Conservation (phyloP, 208 protist genomes). For the Trypanosoma grayi region DNA sequence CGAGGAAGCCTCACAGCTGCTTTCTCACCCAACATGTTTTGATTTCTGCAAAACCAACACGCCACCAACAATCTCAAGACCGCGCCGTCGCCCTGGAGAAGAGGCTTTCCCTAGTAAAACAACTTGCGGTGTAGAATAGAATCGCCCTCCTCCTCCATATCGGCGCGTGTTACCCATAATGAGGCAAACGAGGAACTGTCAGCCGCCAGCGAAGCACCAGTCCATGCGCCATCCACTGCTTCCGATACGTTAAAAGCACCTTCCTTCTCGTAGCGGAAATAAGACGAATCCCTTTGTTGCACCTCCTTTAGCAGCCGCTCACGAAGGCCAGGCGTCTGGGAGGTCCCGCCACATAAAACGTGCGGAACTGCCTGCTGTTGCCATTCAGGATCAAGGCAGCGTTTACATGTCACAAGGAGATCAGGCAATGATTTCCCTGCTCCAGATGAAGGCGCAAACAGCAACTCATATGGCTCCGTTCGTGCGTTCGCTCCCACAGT, state of each 20-base stretch:
- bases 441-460: slow-evolving; percentile 34
- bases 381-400: slow-evolving; percentile 71
- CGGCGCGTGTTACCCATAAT: slow-evolving; percentile 70
- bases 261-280: slow-evolving; percentile 75
- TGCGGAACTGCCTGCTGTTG: slow-evolving; percentile 66
- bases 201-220: slow-evolving; percentile 72
- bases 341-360: slow-evolving; percentile 61
- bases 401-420: slow-evolving; percentile 46
- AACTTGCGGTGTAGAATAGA: slow-evolving; percentile 74
- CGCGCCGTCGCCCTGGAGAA: no score
- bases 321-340: slow-evolving; percentile 41
- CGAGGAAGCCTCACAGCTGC: no score
- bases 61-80: no score
- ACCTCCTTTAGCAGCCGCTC: slow-evolving; percentile 57
- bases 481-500: slow-evolving; percentile 30
- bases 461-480: slow-evolving; percentile 49
- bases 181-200: slow-evolving; percentile 73
- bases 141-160: slow-evolving; percentile 74
- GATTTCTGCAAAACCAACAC: no score
- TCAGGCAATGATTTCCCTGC: slow-evolving; percentile 33
- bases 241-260: slow-evolving; percentile 29
- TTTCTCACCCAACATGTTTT: no score
- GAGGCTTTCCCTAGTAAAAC: slow-evolving; percentile 54
- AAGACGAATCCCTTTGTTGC: slow-evolving; percentile 62
- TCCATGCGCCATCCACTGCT: slow-evolving; percentile 60